Conservation (phyloP, 495 filamentous ascomycete genomes). For the Aspergillus mulundensis region DNA sequence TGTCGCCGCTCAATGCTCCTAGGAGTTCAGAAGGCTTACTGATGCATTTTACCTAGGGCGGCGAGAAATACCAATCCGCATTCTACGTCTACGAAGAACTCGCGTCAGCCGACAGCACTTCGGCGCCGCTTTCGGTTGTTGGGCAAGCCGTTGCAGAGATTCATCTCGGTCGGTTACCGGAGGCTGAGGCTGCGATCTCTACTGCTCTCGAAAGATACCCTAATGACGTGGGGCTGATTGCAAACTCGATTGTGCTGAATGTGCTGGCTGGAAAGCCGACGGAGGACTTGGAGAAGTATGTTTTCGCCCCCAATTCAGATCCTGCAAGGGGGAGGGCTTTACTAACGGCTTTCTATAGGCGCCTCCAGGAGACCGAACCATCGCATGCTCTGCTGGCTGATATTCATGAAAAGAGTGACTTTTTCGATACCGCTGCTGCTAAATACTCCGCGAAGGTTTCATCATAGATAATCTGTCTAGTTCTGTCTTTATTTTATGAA, state of each 20-base stretch:
- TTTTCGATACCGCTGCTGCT: slow-evolving; percentile 74
- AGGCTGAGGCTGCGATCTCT: slow-evolving; percentile 81
- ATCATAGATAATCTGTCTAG: slow-evolving; percentile 34
- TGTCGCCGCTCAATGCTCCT: slow-evolving; percentile 24
- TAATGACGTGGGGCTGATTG: slow-evolving; percentile 66
- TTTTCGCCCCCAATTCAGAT: background rate
- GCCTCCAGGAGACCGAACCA: slow-evolving; percentile 53
- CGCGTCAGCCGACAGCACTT: slow-evolving; percentile 72
- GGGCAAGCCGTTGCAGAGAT: slow-evolving; percentile 89
- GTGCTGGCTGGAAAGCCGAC: slow-evolving; percentile 67
- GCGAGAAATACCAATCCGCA: slow-evolving; percentile 92
- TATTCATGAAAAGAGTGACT: slow-evolving; percentile 67
- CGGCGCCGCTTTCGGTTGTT: slow-evolving; percentile 60
- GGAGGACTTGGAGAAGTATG: slow-evolving; percentile 57
- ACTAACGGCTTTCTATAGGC: slow-evolving; percentile 32
- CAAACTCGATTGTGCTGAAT: slow-evolving; percentile 75
- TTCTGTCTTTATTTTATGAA: slow-evolving; percentile 15
- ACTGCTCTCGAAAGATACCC: slow-evolving; percentile 74
- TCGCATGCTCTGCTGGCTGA: slow-evolving; percentile 65
- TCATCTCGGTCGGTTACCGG: slow-evolving; percentile 82
- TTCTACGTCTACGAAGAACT: slow-evolving; percentile 99
- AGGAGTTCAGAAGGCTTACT: background rate
- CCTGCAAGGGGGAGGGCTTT: background rate
- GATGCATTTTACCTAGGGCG: slow-evolving; percentile 54
- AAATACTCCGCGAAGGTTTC: slow-evolving; percentile 74